A percentile compares a stretch with the other conserved stretches of the same genome.
Conservation (phyloP, 345 rosid species). For the Rhodamnia argentea region DNA sequence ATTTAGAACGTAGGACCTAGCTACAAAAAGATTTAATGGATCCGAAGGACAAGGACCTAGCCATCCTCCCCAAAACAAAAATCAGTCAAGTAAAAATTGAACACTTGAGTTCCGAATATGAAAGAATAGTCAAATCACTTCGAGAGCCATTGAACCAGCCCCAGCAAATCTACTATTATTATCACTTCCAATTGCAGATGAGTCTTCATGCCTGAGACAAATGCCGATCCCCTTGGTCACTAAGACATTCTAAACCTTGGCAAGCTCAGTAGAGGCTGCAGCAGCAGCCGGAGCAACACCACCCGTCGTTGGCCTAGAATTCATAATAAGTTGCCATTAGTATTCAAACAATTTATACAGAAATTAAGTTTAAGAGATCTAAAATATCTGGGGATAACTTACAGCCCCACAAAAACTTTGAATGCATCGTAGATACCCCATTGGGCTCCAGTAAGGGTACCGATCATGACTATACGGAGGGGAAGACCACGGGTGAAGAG, state of each 20-base stretch:
- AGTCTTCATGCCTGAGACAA: background rate
- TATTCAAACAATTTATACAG: background rate
- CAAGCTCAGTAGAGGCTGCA: constrained; percentile 27
- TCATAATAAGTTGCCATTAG: background rate
- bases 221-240: background rate
- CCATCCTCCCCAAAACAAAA: constrained; percentile 14
- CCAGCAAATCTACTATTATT: constrained; percentile 23
- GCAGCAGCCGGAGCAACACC: constrained; percentile 63
- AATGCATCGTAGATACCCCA: constrained; percentile 93
- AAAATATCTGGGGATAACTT: constrained; percentile 18
- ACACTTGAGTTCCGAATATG: constrained; percentile 4
- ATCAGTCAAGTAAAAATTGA: background rate
- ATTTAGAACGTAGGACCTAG: constrained; percentile 6
- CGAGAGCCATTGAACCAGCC: constrained; percentile 15
- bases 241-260: constrained; percentile 21
- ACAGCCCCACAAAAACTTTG: constrained; percentile 91
- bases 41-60: constrained; percentile 25
- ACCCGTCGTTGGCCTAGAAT: constrained; percentile 93
- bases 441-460: constrained; percentile 90
- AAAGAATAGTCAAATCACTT: constrained; percentile 20
- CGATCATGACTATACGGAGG: constrained; percentile 86
- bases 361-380: background rate
- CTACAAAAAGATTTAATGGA: constrained; percentile 14
- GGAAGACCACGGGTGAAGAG: constrained; percentile 90
- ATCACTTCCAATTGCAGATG: background rate